A percentile compares a stretch with the other conserved stretches of the same genome.
phyloP scores from a whole-genome alignment of 345 rosid species.

The Citropsis articulata region DNA sequence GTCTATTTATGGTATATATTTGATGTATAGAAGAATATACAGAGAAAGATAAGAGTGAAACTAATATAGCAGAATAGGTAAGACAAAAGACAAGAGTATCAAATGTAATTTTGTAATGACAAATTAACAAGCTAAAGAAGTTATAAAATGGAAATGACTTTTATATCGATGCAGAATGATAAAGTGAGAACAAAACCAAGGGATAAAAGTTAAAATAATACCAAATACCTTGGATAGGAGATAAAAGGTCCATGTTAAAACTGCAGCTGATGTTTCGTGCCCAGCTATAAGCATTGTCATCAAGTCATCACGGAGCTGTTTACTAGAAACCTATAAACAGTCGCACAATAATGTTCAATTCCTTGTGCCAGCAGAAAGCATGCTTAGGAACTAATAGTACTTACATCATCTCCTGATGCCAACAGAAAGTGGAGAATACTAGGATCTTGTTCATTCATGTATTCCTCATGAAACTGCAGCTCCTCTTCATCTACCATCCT shows the following conservation, averaged over 20 bases:
- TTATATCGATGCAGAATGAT: background rate
- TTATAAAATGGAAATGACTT: background rate
- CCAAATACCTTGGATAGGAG: constrained; percentile 66
- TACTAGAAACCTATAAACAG: constrained; percentile 74
- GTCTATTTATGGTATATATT: background rate
- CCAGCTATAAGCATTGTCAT: constrained; percentile 99
- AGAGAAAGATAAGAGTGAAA: background rate
- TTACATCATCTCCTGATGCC: constrained; percentile 95
- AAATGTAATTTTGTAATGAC: background rate
- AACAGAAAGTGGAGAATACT: constrained; percentile 93
- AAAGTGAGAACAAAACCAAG: background rate
- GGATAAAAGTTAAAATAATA: background rate
- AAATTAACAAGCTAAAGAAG: background rate
- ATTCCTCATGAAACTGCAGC: constrained; percentile 84
- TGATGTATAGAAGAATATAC: background rate
- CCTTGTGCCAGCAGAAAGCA: constrained; percentile 8
- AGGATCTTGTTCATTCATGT: constrained; percentile 94
- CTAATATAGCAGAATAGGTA: background rate
- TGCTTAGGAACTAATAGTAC: constrained; percentile 13
- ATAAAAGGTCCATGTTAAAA: constrained; percentile 94
- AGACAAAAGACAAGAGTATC: background rate
- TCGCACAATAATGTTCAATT: constrained; percentile 14
- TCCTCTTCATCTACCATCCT: constrained; percentile 95
- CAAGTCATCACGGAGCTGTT: constrained; percentile 96
- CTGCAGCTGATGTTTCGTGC: constrained; percentile 97